These are phyloP conservation scores for Tilletia horrida DNA, from an alignment of 1,284 basidiomycete species.

Conservation along the genomic window DNA sequence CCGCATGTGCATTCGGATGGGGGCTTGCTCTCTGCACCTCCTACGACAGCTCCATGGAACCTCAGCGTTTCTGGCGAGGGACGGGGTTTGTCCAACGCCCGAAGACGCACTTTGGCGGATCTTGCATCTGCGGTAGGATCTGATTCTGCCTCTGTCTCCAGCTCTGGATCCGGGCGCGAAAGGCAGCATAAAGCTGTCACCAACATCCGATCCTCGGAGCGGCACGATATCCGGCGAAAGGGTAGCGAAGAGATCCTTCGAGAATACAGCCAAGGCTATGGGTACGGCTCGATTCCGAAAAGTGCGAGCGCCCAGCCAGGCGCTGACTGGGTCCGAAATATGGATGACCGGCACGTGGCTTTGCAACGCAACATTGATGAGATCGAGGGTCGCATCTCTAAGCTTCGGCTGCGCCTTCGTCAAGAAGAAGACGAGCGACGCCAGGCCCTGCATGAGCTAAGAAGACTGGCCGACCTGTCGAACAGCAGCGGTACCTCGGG, in stretches of 20 bases:
- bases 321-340: conserved; percentile 1
- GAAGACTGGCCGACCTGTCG: conserved; percentile 1
- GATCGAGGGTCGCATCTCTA: conserved; percentile 15
- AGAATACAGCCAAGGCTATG: conserved; percentile 42
- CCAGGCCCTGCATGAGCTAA: background rate
- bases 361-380: conserved; percentile 7
- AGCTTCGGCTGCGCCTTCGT: background rate
- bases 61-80: background rate
- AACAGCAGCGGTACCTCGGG: background rate
- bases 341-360: conserved; percentile 5
- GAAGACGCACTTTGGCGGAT: conserved; percentile 15
- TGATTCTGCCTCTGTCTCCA: too few relatives aligned
- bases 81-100: background rate
- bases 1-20: conserved; percentile 27
- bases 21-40: conserved; percentile 20
- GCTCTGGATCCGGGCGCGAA: conserved; percentile 22
- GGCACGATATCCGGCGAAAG: conserved; percentile 30
- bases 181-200: conserved; percentile 7
- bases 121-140: conserved; percentile 16
- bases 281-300: background rate
- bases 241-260: conserved; percentile 48
- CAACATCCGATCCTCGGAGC: conserved; percentile 14
- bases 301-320: background rate
- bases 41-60: conserved; percentile 18
- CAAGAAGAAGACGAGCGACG: conserved; percentile 5